Evolutionary conservation across 805 yeast species (phyloP).

Genomic region (Spathaspora arborariae): DNA sequence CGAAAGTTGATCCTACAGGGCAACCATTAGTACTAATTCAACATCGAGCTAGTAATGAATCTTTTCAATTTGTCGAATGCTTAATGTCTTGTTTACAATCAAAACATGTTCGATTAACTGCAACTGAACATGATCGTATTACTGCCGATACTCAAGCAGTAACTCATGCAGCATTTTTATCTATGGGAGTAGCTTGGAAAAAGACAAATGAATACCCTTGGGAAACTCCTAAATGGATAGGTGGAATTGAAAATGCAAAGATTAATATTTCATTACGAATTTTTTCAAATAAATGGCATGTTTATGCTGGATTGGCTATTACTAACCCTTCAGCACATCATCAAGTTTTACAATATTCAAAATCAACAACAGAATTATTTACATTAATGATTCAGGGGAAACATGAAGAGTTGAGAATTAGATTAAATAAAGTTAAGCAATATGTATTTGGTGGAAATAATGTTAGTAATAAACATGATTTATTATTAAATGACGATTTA

Average conservation of each 20-base stretch:
- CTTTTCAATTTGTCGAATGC: slow-evolving; percentile 56
- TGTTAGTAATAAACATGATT: slow-evolving; percentile 49
- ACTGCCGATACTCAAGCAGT: slow-evolving; percentile 99
- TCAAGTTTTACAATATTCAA: slow-evolving; percentile 86
- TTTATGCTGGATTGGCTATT: slow-evolving; percentile 95
- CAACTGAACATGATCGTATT: slow-evolving; percentile 87
- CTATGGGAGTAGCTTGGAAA: slow-evolving; percentile 98
- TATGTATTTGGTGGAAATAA: slow-evolving; percentile 63
- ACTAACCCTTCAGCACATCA: slow-evolving; percentile 92
- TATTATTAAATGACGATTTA: slow-evolving; percentile 72
- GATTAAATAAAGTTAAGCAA: slow-evolving; percentile 65
- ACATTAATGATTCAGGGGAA: slow-evolving; percentile 76
- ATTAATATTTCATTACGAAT: slow-evolving; percentile 89
- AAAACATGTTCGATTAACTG: slow-evolving; percentile 69
- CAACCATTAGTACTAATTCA: slow-evolving; percentile 88
- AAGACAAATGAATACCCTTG: slow-evolving; percentile 83
- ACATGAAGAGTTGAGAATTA: slow-evolving; percentile 49
- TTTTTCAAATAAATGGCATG: slow-evolving; percentile 95
- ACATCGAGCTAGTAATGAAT: slow-evolving; percentile 59
- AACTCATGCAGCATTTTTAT: slow-evolving; percentile 93
- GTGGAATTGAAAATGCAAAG: slow-evolving; percentile 95
- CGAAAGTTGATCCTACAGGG: slow-evolving; percentile 80
- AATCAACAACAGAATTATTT: slow-evolving; percentile 77
- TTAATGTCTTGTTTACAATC: slow-evolving; percentile 74
- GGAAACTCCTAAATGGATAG: slow-evolving; percentile 81